A percentile compares a stretch with the other conserved stretches of the same genome.
These are phyloP conservation scores for Lipomyces yamanashiensis DNA, from an alignment of 805 yeast species.

Conservation along the genomic window DNA sequence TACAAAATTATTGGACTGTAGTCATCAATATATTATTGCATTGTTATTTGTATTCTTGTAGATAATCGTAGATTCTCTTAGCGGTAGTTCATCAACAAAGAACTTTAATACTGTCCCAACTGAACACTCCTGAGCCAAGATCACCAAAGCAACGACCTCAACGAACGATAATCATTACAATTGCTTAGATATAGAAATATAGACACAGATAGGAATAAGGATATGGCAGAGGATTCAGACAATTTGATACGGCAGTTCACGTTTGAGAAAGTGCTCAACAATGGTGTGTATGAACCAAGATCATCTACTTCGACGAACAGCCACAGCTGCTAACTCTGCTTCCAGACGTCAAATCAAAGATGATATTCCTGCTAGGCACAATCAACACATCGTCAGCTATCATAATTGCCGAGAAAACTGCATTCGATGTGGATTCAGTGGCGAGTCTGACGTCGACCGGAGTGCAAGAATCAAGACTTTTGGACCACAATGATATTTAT, in stretches of 20 bases:
- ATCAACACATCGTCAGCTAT: conserved; percentile 69
- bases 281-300: conserved; percentile 11
- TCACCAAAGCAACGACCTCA: too few species aligned
- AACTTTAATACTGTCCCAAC: too few species aligned
- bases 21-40: too few species aligned
- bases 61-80: too few species aligned
- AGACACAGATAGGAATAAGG: neutral
- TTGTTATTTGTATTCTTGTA: too few species aligned
- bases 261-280: conserved; percentile 14
- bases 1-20: too few species aligned
- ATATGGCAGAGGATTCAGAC: neutral
- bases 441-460: conserved; percentile 5
- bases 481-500: conserved; percentile 81
- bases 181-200: too few species aligned
- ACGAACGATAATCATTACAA: too few species aligned
- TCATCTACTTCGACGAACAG: neutral
- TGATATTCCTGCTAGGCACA: conserved; percentile 67
- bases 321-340: neutral
- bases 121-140: too few species aligned
- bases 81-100: too few species aligned
- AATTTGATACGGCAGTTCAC: conserved; percentile 16
- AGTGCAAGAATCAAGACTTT: conserved; percentile 42
- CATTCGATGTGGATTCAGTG: conserved; percentile 49
- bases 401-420: conserved; percentile 72
- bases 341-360: conserved; percentile 68